Evolutionary conservation across 2,329 filamentous ascomycete genomes (phyloP).

Genomic region (Ophiognomonia clavigignenti-juglandacearum): DNA sequence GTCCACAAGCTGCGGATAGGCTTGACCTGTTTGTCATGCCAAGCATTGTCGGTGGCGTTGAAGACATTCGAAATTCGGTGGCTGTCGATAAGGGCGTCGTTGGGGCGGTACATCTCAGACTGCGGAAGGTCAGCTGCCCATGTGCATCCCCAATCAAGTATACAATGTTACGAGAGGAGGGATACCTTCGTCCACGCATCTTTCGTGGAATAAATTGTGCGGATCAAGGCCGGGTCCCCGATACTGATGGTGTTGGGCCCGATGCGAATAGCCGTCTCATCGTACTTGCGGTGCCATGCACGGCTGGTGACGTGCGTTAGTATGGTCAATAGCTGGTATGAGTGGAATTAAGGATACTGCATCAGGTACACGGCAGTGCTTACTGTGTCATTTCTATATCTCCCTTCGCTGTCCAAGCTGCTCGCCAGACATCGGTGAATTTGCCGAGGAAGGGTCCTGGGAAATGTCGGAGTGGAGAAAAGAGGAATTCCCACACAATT

Average conservation of each 20-base stretch:
- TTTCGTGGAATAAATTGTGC: slow-evolving; percentile 11
- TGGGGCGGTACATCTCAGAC: slow-evolving; percentile 9
- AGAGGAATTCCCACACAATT: neutral
- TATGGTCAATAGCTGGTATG: too few relatives aligned
- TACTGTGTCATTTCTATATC: slow-evolving; percentile 9
- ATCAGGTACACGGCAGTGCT: neutral
- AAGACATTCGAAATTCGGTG: slow-evolving; percentile 9
- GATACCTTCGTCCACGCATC: slow-evolving; percentile 1
- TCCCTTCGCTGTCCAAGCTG: slow-evolving; percentile 1
- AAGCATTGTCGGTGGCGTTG: slow-evolving; percentile 5
- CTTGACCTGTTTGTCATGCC: slow-evolving; percentile 7
- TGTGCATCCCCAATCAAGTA: neutral
- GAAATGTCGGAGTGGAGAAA: slow-evolving; percentile 1
- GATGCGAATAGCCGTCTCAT: slow-evolving; percentile 7
- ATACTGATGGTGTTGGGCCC: slow-evolving; percentile 9
- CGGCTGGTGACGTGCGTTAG: too few relatives aligned
- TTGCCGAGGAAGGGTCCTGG: slow-evolving; percentile 5
- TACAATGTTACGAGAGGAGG: neutral
- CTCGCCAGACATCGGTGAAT: slow-evolving; percentile 8
- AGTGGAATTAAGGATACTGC: too few relatives aligned
- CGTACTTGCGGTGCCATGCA: slow-evolving; percentile 4
- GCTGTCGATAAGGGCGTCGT: slow-evolving; percentile 6
- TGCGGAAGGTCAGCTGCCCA: neutral
- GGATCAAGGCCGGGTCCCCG: slow-evolving; percentile 5
- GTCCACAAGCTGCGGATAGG: slow-evolving; percentile 12